Base-by-base conservation (phyloP, 345 rosid species). In the Syzygium aromaticum region DNA sequence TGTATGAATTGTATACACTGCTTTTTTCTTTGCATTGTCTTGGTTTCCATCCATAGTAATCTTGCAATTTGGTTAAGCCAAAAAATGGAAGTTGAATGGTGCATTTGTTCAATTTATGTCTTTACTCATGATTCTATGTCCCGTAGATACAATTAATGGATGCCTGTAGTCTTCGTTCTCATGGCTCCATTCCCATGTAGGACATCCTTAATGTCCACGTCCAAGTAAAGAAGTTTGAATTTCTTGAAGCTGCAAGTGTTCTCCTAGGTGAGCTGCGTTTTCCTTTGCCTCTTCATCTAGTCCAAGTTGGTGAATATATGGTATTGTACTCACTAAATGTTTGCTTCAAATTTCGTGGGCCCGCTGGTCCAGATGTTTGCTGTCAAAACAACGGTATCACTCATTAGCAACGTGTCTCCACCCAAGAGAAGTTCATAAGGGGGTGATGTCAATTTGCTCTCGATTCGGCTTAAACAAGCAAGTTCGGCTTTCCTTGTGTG, bases 381-480 rank as follows among this genome's bases (percentile, higher is more conserved):
- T 21, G 85, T 92, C 61, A 63, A 88, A 53, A 91, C 91, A 10
- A 86, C 90, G 40, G 86, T 86, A 54, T 93, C 94, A 16, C 94
- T 95, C 57, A 86, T 92, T 67, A 87, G 87, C 86, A 95, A 94
- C 85, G 95, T 96, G 98, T 94, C 98, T 89, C 98, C 96, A 6
- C 96, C 96, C 52, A 93, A 94, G 84, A 95, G 90, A 92, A 87
- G 91, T 91, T 92, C 93, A 84, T 93, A 89, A 86, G 52, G 19
- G 83, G 27, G 11, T 17, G 87, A n/a, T 85, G 51, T 54, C 28
- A 30, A 16, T 19, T 33, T 85, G 43, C 67, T 17, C 2, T 46
- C 30, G 25, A 30, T 85, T 23, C 4, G 22, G 40, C 4, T 22
- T 21, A 54, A 54, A 54, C 11, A 54, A 9, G 59, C 59, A 8